Base-by-base conservation (phyloP, 345 rosid genomes). In the Psidium friedrichsthalianum region DNA sequence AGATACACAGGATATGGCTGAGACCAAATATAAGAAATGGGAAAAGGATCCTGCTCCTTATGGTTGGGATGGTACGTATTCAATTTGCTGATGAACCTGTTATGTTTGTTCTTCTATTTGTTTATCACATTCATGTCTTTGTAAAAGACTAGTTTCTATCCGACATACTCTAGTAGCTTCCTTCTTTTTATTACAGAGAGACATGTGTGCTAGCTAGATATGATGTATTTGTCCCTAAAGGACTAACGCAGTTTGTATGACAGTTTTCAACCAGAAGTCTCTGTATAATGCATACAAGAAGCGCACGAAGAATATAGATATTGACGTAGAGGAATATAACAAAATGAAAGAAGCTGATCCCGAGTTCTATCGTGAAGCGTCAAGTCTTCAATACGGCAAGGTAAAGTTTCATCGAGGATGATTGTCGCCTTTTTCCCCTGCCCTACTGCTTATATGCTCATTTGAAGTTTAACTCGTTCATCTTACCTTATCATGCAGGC, bases 281-380 rank as follows among this genome's bases (percentile, higher is more conserved):
- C 89, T 95, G 86, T 97, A 97, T 89, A 88, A 92, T 83, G 99
- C 98, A 25, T 94, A 95, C 90, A 96, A 97, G 90, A 97, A 95
- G 88, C 91, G 98, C 84, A 92, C 98, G 4, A 92, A 94, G 91
- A 97, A 95, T 84, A 83, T 96, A 55, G 88, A 94, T 51, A 90
- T 97, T 84, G 94, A 95, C 90, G 53, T 94, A 18, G 98, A 96
- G 69, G 98, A 96, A 85, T 96, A 97, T 59, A 97, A 94, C 93
- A 94, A 90, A 90, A 94, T 95, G 97, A 97, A 95, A 92, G 99
- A 95, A 93, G 93, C 95, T 86, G 99, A 96, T 93, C 98, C 99
- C 16, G 98, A 97, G 94, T 96, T 96, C 92, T 97, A 96, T 87
- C 94, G 99, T 2, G 98, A 93, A 86, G 99, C 99, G 74, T 94